Base-by-base conservation (phyloP, 2,329 filamentous ascomycete genomes). In the Penicillium frequentans region DNA sequence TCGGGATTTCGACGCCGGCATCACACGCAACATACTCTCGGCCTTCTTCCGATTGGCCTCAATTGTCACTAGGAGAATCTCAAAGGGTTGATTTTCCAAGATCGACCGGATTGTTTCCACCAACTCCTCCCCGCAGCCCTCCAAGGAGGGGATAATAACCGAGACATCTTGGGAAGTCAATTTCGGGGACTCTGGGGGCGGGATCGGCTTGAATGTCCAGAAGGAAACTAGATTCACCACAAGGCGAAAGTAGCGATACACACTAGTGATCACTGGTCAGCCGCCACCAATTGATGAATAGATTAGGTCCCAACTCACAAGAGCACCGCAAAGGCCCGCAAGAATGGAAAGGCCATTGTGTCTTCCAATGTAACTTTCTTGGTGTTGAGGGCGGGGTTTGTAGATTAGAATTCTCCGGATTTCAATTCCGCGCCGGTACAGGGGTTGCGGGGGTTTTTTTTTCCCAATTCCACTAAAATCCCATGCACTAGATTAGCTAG, bases 91-190 rank as follows among this genome's bases (percentile, higher is more conserved):
- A 47, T 77, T 79, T 58, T 79, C 78, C 43, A 84, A 71, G 44
- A 86, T 73, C 16, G 75, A 76, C 26, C 88, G 82, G 39, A 98
- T 83, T 19, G 92, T 96, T 58, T 89, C 86, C 52, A 88, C 87
- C 59, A 98, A 82, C 70, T 96, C 91, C 67, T 92, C 87, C 58
- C 93, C 91, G 60, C 86, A 87, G 59, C 92, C 91, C 70, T 96
- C 91, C 63, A 98, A 92, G 11, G 93, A 96, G 8, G 93, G 93
- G 59, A 97, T 90, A 67, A 98, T 90, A 62, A 97, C 91, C 6
- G 93, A 96, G 68, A 96, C 92, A 84, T 98, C 91, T 65, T 90
- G 79, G 33, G 87, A 84, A 27, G 87, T 91, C 72, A 92, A 88
- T 45, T 82, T 87, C n/a, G 93, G 91, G 61, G 91, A 90, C 57